phyloP scores from a whole-genome alignment of 208 protist genomes.

The Polymyxa betae region DNA sequence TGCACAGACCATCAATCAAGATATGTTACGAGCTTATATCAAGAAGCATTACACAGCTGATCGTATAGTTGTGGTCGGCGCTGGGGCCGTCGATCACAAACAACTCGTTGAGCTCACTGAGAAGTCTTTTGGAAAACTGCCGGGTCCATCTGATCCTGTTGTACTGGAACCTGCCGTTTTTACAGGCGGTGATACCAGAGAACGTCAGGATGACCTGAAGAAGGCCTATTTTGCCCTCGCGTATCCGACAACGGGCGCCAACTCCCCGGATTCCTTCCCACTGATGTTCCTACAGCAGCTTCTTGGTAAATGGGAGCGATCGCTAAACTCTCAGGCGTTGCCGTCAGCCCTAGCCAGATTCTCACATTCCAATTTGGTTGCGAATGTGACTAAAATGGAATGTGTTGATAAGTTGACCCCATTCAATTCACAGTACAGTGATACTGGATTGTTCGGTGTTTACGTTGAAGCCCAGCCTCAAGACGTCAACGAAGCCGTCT shows the following conservation, averaged over 20 bases:
- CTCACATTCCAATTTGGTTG: background rate
- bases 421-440: conserved; percentile 77
- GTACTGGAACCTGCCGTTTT: conserved; percentile 76
- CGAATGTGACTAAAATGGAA: conserved; percentile 58
- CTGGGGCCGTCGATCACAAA: conserved; percentile 91
- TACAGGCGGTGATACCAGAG: conserved; percentile 70
- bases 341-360: background rate
- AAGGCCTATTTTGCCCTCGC: conserved; percentile 73
- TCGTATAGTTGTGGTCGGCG: conserved; percentile 92
- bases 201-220: conserved; percentile 72
- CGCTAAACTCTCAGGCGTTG: background rate
- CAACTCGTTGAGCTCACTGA: conserved; percentile 85
- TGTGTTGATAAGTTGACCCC: conserved; percentile 69
- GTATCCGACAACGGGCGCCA: conserved; percentile 79
- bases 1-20: conserved; percentile 73
- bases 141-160: conserved; percentile 58
- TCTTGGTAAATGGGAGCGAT: conserved; percentile 58
- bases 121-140: conserved; percentile 83
- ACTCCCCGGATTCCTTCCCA: conserved; percentile 85
- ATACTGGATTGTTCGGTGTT: conserved; percentile 81
- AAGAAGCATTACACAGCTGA: conserved; percentile 92
- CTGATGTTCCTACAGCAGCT: conserved; percentile 68
- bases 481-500: conserved; percentile 68
- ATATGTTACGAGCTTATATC: conserved; percentile 87
- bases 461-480: conserved; percentile 67